These are phyloP conservation scores for Echites panduratus DNA, from an alignment of 257 asterid species.

Conservation along the genomic window DNA sequence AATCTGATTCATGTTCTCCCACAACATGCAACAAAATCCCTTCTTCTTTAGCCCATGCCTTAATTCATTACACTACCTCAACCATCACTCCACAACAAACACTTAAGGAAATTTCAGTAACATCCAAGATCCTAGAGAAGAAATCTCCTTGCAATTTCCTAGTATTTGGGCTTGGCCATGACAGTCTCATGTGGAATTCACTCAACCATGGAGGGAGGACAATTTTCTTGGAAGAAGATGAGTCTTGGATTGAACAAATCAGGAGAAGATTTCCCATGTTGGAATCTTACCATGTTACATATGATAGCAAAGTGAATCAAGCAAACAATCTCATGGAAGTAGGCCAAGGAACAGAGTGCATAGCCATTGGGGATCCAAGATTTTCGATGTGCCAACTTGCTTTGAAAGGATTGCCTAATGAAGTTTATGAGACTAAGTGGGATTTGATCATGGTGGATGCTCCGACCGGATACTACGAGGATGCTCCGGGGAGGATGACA, in stretches of 20 bases:
- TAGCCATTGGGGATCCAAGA: conserved; percentile 44
- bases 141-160: conserved; percentile 78
- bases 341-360: conserved; percentile 71
- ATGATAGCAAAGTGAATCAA: conserved; percentile 55
- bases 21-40: conserved; percentile 56
- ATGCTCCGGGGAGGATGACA: conserved; percentile 88
- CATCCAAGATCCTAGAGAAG: conserved; percentile 44
- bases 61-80: conserved; percentile 76
- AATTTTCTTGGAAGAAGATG: conserved; percentile 74
- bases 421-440: conserved; percentile 56
- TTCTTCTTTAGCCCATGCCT: conserved; percentile 43
- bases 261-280: conserved; percentile 63
- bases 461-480: conserved; percentile 76
- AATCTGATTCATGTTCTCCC: conserved; percentile 20
- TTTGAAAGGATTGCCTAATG: conserved; percentile 52
- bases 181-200: conserved; percentile 87
- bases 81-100: conserved; percentile 83
- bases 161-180: conserved; percentile 82
- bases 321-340: conserved; percentile 50
- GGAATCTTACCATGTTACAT: conserved; percentile 57
- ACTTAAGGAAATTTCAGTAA: conserved; percentile 54
- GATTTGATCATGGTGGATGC: conserved; percentile 94
- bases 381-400: conserved; percentile 83
- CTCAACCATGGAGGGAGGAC: conserved; percentile 81
- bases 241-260: conserved; percentile 67